phyloP scores from a whole-genome alignment of 1,139 yeast genomes.

The Nakaseomyces nivariensis region DNA sequence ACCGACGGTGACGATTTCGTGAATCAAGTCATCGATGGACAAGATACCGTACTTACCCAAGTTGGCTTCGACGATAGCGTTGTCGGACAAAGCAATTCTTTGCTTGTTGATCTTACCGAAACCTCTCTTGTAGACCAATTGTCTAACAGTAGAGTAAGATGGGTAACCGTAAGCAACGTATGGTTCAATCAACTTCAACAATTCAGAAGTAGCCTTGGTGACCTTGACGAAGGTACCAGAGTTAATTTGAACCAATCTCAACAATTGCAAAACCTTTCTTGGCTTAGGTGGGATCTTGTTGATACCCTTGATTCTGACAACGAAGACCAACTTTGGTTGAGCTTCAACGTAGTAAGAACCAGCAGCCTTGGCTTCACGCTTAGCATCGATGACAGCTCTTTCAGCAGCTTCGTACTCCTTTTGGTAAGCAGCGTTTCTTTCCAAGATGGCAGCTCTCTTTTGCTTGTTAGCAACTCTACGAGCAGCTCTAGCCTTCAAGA shows the following conservation, averaged over 20 bases:
- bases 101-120: constrained; percentile 99
- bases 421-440: constrained; percentile 97
- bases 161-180: constrained; percentile 99
- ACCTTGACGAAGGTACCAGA: constrained; percentile 96
- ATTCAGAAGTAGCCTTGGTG: constrained; percentile 97
- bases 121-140: constrained; percentile 99
- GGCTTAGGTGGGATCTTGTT: constrained; percentile 99
- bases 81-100: constrained; percentile 91
- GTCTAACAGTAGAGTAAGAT: constrained; percentile 89
- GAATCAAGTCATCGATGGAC: constrained; percentile 95
- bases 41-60: constrained; percentile 96
- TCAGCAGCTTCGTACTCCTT: constrained; percentile 94
- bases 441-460: constrained; percentile 91
- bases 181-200: constrained; percentile 96
- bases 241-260: constrained; percentile 96
- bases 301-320: constrained; percentile 99
- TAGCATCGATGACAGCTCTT: constrained; percentile 83
- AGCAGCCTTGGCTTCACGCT: constrained; percentile 93
- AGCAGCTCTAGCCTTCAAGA: constrained; percentile 78
- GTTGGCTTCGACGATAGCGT: constrained; percentile 84
- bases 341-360: constrained; percentile 97
- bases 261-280: constrained; percentile 97
- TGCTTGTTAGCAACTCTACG: constrained; percentile 80
- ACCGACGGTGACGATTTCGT: constrained; percentile 98
- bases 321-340: constrained; percentile 92